Percentiles rank a stretch among this genome's conserved stretches.
phyloP scores from a whole-genome alignment of 73 alveolate species.

The Paramecium biaurelia region DNA sequence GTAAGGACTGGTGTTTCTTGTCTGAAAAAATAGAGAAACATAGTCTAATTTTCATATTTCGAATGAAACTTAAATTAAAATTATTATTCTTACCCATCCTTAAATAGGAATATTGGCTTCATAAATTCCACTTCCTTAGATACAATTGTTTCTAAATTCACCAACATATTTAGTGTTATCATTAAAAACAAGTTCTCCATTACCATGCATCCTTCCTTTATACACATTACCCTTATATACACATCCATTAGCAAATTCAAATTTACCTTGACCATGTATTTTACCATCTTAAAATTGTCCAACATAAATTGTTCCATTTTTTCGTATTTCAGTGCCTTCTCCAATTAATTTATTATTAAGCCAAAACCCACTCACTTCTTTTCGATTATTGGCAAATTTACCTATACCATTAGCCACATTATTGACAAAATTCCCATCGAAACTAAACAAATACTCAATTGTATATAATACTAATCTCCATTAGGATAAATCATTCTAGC shows the following conservation, averaged over 20 bases:
- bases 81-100: not conserved
- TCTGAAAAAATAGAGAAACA: not conserved
- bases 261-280: conserved; percentile 30
- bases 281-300: conserved; percentile 53
- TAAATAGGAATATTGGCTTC: not conserved
- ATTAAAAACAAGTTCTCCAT: conserved; percentile 17
- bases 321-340: not conserved
- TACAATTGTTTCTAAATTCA: not conserved
- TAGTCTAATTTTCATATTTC: not conserved
- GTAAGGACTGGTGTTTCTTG: not conserved
- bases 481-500: conserved; percentile 49
- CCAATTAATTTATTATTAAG: conserved; percentile 14
- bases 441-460: not conserved
- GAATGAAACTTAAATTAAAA: conserved; percentile 8
- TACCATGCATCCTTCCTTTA: conserved; percentile 48
- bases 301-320: conserved; percentile 3
- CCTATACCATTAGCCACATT: conserved; percentile 46
- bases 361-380: conserved; percentile 53
- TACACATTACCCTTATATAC: not conserved
- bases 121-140: conserved; percentile 17
- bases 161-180: not conserved
- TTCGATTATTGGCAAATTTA: not conserved
- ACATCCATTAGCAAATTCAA: conserved; percentile 33
- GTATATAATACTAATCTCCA: conserved; percentile 35
- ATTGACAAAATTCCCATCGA: conserved; percentile 37